Conservation (phyloP, 306 rosid species). For the Prunus dulcis region DNA sequence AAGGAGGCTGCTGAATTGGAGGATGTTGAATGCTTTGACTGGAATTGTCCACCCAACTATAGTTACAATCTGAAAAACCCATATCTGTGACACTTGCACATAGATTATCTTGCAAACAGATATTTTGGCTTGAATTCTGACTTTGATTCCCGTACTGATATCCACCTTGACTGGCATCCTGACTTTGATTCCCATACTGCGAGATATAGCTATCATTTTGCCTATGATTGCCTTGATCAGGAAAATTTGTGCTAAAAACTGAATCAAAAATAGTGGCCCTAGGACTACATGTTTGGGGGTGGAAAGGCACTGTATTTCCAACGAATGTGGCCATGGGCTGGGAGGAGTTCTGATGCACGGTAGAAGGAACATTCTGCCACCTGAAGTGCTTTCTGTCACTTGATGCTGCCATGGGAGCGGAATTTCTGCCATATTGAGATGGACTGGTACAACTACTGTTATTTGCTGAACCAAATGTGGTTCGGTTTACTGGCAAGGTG, state of each 20-base stretch:
- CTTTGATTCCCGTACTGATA: conserved; percentile 32
- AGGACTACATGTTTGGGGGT: conserved; percentile 24
- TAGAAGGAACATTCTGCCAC: conserved; percentile 16
- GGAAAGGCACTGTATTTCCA: conserved; percentile 29
- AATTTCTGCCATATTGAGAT: conserved; percentile 17
- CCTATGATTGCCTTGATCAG: conserved; percentile 32
- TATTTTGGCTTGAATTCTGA: conserved; percentile 19
- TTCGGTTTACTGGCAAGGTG: conserved; percentile 12
- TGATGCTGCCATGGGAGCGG: conserved; percentile 23
- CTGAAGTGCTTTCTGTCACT: conserved; percentile 15
- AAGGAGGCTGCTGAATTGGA: neutral
- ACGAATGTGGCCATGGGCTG: conserved; percentile 20
- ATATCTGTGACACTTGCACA: conserved; percentile 9
- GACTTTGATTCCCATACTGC: conserved; percentile 30
- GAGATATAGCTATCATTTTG: conserved; percentile 17
- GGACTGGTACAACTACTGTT: conserved; percentile 22
- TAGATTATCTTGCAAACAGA: conserved; percentile 24
- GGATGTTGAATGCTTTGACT: conserved; percentile 34
- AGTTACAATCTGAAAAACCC: conserved; percentile 24
- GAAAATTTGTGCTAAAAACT: conserved; percentile 16
- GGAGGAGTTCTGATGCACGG: conserved; percentile 19
- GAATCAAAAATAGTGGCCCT: conserved; percentile 18
- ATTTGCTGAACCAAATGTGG: conserved; percentile 29
- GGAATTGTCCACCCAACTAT: conserved; percentile 31
- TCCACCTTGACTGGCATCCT: conserved; percentile 9